These are phyloP conservation scores for Dendrobium catenatum DNA, from an alignment of 106 monocot genomes.

Conservation along the genomic window DNA sequence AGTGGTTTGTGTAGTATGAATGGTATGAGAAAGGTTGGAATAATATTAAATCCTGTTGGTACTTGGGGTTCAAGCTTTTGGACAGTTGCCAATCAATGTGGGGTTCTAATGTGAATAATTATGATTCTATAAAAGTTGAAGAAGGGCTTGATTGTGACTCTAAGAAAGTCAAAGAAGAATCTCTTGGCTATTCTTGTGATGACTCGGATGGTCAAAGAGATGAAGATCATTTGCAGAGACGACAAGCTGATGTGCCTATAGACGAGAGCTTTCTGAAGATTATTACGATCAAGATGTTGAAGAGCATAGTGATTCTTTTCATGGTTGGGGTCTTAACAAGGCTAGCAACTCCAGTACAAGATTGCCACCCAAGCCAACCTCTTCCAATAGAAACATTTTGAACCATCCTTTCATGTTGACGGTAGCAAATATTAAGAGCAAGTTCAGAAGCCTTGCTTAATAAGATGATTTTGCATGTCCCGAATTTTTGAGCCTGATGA, in stretches of 20 bases:
- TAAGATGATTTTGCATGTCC: no score
- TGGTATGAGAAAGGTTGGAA: conserved; percentile 30
- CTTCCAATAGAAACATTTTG: conserved; percentile 24
- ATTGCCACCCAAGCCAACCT: conserved; percentile 28
- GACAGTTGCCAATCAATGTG: conserved; percentile 76
- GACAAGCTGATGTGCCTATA: conserved; percentile 31
- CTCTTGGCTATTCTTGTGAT: conserved; percentile 34
- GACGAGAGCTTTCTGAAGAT: conserved; percentile 99
- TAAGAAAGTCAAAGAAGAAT: conserved; percentile 21
- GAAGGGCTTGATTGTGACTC: conserved; percentile 22
- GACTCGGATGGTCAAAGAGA: conserved; percentile 32
- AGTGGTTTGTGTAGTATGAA: conserved; percentile 33
- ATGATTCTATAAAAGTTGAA: conserved; percentile 17
- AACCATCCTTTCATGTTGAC: no score
- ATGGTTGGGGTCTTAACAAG: conserved; percentile 31
- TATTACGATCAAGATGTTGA: conserved; percentile 97
- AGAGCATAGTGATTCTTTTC: conserved; percentile 75
- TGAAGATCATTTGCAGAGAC: conserved; percentile 22
- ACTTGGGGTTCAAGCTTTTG: conserved; percentile 90
- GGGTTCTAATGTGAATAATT: conserved; percentile 24
- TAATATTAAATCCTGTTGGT: conserved; percentile 29
- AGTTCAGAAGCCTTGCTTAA: no score
- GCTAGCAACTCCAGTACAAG: conserved; percentile 45
- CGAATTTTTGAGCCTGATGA: no score
- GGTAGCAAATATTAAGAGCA: no score